Evolutionary conservation across 139 green algal genomes (phyloP).

Genomic region (Gonium pectorale): DNA sequence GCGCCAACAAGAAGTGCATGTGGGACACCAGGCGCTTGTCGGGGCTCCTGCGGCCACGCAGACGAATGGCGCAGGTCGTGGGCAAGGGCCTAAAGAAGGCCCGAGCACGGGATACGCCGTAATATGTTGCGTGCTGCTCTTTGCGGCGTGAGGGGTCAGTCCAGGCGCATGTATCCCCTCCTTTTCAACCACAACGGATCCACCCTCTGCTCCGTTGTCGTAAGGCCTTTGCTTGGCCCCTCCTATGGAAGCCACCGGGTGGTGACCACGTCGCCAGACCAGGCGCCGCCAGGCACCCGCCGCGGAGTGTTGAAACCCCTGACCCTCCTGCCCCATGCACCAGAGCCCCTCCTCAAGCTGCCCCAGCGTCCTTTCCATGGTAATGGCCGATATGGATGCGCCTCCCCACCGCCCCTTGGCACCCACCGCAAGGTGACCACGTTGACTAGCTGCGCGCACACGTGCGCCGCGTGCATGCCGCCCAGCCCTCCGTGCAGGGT

Average conservation of each 20-base stretch:
- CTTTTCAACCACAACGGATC: too few species aligned
- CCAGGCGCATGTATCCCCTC: too few species aligned
- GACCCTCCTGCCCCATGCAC: too few species aligned
- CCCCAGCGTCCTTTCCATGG: too few species aligned
- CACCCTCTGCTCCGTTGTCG: too few species aligned
- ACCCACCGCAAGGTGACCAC: slow-evolving; percentile 12
- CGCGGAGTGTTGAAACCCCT: too few species aligned
- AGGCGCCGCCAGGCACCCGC: neutral
- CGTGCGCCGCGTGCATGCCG: slow-evolving; percentile 6
- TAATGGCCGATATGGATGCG: neutral
- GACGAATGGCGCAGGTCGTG: too few species aligned
- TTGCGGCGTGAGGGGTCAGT: too few species aligned
- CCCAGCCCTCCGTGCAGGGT: slow-evolving; percentile 2
- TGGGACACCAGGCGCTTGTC: slow-evolving; percentile 1
- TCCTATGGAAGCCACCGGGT: slow-evolving; percentile 9
- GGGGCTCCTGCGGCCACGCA: neutral
- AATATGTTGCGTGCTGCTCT: too few species aligned
- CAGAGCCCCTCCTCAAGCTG: too few species aligned
- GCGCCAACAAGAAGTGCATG: slow-evolving; percentile 19
- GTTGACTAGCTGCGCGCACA: slow-evolving; percentile 33
- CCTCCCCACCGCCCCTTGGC: neutral
- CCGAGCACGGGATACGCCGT: too few species aligned
- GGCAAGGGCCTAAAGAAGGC: too few species aligned
- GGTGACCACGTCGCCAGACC: neutral
- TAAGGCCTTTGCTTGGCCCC: neutral